These are phyloP conservation scores for Gynostemma pentaphyllum DNA, from an alignment of 306 rosid genomes.

Conservation along the genomic window DNA sequence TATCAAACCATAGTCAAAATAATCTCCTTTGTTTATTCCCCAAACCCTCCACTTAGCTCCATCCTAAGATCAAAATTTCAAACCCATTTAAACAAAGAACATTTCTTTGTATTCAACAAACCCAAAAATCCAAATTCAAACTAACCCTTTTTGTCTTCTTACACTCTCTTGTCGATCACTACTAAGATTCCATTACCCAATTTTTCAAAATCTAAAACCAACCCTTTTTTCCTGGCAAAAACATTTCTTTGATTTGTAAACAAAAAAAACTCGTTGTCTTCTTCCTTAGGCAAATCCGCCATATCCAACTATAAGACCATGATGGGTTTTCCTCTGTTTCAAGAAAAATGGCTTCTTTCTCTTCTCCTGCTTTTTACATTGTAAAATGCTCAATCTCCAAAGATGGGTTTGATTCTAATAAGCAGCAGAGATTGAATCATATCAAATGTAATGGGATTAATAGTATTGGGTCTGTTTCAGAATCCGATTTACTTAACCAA, in stretches of 20 bases:
- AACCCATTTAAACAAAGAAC: neutral
- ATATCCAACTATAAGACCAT: conserved; percentile 9
- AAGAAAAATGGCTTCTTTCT: conserved; percentile 25
- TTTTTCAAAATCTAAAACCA: neutral
- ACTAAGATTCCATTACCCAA: conserved; percentile 15
- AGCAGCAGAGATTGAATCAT: conserved; percentile 28
- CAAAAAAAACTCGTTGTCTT: neutral
- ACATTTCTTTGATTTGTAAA: conserved; percentile 15
- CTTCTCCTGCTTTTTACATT: conserved; percentile 21
- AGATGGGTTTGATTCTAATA: conserved; percentile 27
- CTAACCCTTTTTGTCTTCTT: neutral
- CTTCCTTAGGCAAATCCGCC: conserved; percentile 17
- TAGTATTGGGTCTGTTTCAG: conserved; percentile 15
- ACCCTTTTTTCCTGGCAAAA: conserved; percentile 6
- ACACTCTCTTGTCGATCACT: conserved; percentile 15
- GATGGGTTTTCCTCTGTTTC: conserved; percentile 17
- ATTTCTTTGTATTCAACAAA: conserved; percentile 7
- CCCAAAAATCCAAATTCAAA: conserved; percentile 5
- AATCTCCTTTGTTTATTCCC: neutral
- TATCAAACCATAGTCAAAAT: neutral
- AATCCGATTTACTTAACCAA: conserved; percentile 26
- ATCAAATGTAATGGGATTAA: conserved; percentile 37
- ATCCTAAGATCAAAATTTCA: neutral
- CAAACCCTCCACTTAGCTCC: neutral
- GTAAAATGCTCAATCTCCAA: conserved; percentile 35